Evolutionary conservation across 192 early-diverging fungal species (phyloP).

Genomic region (Pilaira anomala): DNA sequence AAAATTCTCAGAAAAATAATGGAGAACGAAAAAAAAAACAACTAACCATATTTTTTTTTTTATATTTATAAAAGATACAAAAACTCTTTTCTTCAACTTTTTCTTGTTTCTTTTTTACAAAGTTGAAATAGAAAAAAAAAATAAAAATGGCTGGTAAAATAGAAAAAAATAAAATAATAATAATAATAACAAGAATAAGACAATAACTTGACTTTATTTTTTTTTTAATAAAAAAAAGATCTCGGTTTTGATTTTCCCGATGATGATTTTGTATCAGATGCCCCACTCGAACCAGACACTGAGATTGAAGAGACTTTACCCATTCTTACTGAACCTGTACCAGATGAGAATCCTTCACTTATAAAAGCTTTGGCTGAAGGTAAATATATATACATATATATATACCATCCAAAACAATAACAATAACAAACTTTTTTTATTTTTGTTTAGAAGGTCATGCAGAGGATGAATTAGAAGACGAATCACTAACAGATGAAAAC

Average conservation of each 20-base stretch:
- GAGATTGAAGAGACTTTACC: slow-evolving; percentile 8
- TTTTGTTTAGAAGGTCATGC: neutral
- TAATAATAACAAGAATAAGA: slow-evolving; percentile 8
- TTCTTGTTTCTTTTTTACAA: neutral
- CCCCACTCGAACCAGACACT: slow-evolving; percentile 6
- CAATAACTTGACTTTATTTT: neutral
- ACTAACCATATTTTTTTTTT: neutral
- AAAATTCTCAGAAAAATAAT: too few species aligned
- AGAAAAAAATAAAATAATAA: neutral
- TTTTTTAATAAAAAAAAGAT: slow-evolving; percentile 22
- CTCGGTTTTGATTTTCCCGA: slow-evolving; percentile 38
- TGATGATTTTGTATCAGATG: slow-evolving; percentile 24
- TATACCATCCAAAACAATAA: neutral
- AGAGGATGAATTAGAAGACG: slow-evolving; percentile 13
- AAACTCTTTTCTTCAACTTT: neutral
- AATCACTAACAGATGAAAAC: slow-evolving; percentile 12
- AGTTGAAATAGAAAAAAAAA: neutral
- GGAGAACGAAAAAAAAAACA: neutral
- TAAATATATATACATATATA: neutral
- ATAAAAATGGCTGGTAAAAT: slow-evolving; percentile 18
- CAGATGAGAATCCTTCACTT: slow-evolving; percentile 9
- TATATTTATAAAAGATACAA: too few species aligned
- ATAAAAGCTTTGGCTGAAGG: slow-evolving; percentile 7
- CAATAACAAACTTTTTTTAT: too few species aligned
- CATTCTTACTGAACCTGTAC: neutral